These are phyloP conservation scores for Phytophthora vignae DNA, from an alignment of 352 stramenopile species.

Conservation along the genomic window DNA sequence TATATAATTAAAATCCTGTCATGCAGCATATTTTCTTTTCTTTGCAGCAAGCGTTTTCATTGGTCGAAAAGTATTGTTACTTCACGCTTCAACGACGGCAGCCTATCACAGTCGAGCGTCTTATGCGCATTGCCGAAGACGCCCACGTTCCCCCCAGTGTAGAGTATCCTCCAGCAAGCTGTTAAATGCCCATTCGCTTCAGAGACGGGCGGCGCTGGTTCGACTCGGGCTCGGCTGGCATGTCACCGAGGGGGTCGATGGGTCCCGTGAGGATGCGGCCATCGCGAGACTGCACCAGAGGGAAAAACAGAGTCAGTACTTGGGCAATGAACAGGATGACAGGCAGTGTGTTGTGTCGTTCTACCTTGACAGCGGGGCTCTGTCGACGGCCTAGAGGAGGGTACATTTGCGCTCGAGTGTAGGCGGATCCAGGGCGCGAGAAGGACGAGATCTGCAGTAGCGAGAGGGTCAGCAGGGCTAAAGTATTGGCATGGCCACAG, in stretches of 20 bases:
- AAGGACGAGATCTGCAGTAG: conserved; percentile 70
- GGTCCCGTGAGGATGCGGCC: conserved; percentile 47
- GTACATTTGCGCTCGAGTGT: conserved; percentile 69
- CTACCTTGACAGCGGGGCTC: conserved; percentile 56
- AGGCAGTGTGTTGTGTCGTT: not conserved
- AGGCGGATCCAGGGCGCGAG: conserved; percentile 78
- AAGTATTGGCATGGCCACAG: not conserved
- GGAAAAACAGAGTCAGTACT: not conserved
- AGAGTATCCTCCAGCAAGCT: no score
- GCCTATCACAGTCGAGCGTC: not conserved
- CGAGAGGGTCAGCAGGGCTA: not conserved
- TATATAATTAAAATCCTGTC: not conserved
- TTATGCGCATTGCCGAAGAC: not conserved
- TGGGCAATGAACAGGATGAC: not conserved
- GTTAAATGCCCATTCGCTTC: conserved; percentile 56
- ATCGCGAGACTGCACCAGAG: conserved; percentile 48
- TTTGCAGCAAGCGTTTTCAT: conserved; percentile 11
- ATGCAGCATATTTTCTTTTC: conserved; percentile 5
- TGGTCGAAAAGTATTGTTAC: conserved; percentile 27
- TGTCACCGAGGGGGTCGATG: conserved; percentile 70
- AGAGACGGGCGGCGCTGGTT: conserved; percentile 73
- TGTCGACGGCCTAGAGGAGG: conserved; percentile 53
- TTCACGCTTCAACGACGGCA: conserved; percentile 18
- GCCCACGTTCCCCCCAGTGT: not conserved
- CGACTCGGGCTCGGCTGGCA: conserved; percentile 41